These are phyloP conservation scores for Arthroderma sp. DNA, from an alignment of 2,329 filamentous ascomycete genomes.

Conservation along the genomic window DNA sequence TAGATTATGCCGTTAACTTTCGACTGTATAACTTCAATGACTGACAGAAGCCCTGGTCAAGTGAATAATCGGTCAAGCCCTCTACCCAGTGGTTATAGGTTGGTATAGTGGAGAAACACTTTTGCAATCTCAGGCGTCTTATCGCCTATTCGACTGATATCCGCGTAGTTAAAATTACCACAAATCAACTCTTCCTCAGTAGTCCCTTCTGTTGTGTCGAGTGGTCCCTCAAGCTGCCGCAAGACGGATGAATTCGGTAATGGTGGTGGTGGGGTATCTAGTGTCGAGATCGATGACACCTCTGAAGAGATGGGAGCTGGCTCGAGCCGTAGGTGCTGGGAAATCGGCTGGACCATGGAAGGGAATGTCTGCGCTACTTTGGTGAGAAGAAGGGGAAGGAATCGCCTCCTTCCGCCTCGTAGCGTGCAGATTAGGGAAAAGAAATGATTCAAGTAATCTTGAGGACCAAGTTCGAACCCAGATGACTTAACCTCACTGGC, in stretches of 20 bases:
- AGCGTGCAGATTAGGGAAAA: slow-evolving; percentile 31
- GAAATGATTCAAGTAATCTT: too few relatives aligned
- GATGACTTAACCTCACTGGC: too few relatives aligned
- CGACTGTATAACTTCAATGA: too few relatives aligned
- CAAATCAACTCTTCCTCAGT: not conserved
- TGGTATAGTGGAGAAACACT: not conserved
- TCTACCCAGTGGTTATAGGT: too few relatives aligned
- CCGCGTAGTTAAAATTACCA: not conserved
- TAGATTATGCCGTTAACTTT: too few relatives aligned
- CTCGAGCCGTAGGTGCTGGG: slow-evolving; percentile 9
- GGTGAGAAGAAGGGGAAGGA: slow-evolving; percentile 60
- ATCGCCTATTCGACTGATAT: not conserved
- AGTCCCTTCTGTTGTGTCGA: not conserved
- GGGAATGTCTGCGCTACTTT: slow-evolving; percentile 64
- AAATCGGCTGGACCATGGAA: slow-evolving; percentile 12
- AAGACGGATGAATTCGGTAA: too few relatives aligned
- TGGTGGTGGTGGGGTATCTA: not conserved
- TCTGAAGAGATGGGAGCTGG: not conserved
- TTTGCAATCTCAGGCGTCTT: not conserved
- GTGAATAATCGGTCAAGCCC: too few relatives aligned
- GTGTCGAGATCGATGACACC: not conserved
- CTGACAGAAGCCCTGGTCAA: too few relatives aligned
- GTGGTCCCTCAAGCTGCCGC: not conserved
- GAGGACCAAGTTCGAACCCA: too few relatives aligned
- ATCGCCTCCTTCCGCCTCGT: slow-evolving; percentile 63